phyloP scores from a whole-genome alignment of 306 rosid genomes.

The Fagus sylvatica region DNA sequence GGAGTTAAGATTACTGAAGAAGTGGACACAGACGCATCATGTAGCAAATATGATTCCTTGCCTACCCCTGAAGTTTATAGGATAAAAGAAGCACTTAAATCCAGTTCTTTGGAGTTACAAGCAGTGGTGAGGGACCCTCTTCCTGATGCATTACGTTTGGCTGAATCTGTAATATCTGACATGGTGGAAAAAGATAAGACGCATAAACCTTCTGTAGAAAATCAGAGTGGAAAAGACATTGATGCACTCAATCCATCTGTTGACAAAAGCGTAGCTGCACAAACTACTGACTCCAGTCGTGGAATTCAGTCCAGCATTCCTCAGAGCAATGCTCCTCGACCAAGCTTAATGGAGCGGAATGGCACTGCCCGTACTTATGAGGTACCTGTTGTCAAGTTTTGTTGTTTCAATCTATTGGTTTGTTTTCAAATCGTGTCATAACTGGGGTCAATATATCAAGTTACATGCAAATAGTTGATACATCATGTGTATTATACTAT shows the following conservation, averaged over 20 bases:
- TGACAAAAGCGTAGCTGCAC: constrained; percentile 31
- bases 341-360: constrained; percentile 59
- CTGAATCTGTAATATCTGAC: constrained; percentile 47
- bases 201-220: constrained; percentile 34
- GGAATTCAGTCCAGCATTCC: constrained; percentile 32
- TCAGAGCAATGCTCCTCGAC: constrained; percentile 26
- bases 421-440: background rate
- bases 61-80: constrained; percentile 43
- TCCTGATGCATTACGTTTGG: constrained; percentile 52
- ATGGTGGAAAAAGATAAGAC: constrained; percentile 34
- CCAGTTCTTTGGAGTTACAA: constrained; percentile 56
- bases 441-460: background rate
- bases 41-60: constrained; percentile 20
- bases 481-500: background rate
- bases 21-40: constrained; percentile 8
- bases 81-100: constrained; percentile 62
- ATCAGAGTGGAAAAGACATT: constrained; percentile 18
- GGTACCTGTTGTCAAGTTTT: constrained; percentile 46
- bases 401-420: constrained; percentile 17
- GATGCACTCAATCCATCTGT: constrained; percentile 31
- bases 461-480: background rate
- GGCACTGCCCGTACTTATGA: constrained; percentile 46
- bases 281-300: constrained; percentile 29
- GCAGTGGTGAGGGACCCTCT: constrained; percentile 75
- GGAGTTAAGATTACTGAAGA: constrained; percentile 59